Conservation (phyloP, 352 stramenopile genomes). For the Phytophthora litchii region DNA sequence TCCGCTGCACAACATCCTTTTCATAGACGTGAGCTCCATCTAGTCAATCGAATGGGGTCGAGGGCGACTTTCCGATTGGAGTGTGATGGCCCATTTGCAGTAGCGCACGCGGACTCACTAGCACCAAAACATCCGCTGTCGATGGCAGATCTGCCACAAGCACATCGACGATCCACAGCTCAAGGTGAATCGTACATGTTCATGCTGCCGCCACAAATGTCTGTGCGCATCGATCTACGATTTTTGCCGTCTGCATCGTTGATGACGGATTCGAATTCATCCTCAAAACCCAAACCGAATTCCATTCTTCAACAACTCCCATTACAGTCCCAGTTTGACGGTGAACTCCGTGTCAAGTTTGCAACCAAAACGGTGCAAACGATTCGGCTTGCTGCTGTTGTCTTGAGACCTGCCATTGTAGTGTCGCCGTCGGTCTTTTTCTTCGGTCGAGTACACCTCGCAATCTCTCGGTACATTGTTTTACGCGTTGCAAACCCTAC, state of each 20-base stretch:
- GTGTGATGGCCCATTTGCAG: conserved; percentile 60
- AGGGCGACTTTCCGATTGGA: conserved; percentile 78
- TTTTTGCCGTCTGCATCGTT: conserved; percentile 44
- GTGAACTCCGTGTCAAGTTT: conserved; percentile 71
- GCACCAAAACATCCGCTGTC: conserved; percentile 69
- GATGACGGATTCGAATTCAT: conserved; percentile 3
- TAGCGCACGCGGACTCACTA: conserved; percentile 67
- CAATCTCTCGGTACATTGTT: conserved; percentile 43
- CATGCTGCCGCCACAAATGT: conserved; percentile 66
- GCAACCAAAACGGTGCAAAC: conserved; percentile 68
- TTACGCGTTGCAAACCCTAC: conserved; percentile 73
- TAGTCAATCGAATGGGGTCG: conserved; percentile 66
- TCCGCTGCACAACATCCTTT: conserved; percentile 43
- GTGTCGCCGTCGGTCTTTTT: conserved; percentile 68
- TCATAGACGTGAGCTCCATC: conserved; percentile 55
- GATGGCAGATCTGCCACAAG: conserved; percentile 51
- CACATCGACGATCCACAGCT: conserved; percentile 47
- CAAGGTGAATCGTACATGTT: conserved; percentile 78
- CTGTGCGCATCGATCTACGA: conserved; percentile 70
- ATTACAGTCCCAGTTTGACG: conserved; percentile 39
- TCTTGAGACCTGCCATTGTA: conserved; percentile 60
- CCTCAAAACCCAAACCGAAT: conserved; percentile 22
- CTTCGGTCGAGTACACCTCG: conserved; percentile 73
- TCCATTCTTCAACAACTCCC: conserved; percentile 20
- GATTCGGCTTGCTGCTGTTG: conserved; percentile 48